Evolutionary conservation across 176 grass and related monocot genomes (phyloP), one percentile per base, ranked within the genome.

Genomic region (Poa annua): DNA sequence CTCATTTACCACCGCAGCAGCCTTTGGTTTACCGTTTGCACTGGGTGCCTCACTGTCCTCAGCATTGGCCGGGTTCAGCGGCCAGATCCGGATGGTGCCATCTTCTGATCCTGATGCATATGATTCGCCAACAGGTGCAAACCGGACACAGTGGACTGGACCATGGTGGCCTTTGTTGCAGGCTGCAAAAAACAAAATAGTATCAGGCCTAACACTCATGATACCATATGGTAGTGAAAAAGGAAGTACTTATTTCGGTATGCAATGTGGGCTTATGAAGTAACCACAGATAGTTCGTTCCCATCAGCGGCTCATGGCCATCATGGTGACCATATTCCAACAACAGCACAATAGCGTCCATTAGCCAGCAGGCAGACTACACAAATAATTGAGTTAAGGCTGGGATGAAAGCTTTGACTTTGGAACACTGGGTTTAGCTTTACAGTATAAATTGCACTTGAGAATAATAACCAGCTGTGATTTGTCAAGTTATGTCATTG

Each of bases 81-180:
- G 93, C 96, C 96, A 99, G 76, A 99, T 96, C 45, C 96, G 85
- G 62, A 99, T 92, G 45, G 96, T 99, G 44, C 96, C 96, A 29
- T 99, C 96, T 81, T 99, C 96, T 10, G 96, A 99, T 45, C 96
- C 96, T 21, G 96, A 99, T 47, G 96, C 91, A 62, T 96, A 99
- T 62, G 96, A 99, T 74, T 99, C 96, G 10, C 93, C 91, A 29
- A 82, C 83, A 72, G 96, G 96, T 17, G 96, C 90, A 4, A 99
- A 96, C 29, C 96, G 89, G 53, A 99, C 93, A 36, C 96, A 99
- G 74, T 99, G 96, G 25, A 99, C 93, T 29, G 96, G 96, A 7
- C 96, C 96, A 68, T 99, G 96, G 68, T 99, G 96, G 4, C 96
- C 96, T 83, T 99, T 99, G 84, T 99, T 96, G 87, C 91, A 99